Conservation (phyloP, 2,329 filamentous ascomycete genomes). For the Colletotrichum sp. region DNA sequence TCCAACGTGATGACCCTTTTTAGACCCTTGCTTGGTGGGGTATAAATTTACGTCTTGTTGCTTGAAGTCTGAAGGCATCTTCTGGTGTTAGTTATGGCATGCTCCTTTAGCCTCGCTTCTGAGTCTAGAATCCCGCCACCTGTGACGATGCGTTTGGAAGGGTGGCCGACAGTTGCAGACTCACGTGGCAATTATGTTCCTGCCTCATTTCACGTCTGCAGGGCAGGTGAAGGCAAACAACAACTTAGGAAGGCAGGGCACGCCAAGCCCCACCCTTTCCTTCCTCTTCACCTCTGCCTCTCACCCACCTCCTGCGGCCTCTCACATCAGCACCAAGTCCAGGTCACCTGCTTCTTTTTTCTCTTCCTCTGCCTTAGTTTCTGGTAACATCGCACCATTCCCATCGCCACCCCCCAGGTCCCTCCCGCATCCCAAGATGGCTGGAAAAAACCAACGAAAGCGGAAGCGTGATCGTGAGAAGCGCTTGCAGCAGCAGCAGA, state of each 20-base stretch:
- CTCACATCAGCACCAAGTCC: not conserved
- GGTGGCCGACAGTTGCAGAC: not conserved
- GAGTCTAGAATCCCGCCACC: too few relatives aligned
- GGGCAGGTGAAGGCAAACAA: rapidly evolving
- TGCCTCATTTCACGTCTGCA: not conserved
- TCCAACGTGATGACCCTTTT: too few relatives aligned
- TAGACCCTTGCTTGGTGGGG: too few relatives aligned
- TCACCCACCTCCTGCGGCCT: not conserved
- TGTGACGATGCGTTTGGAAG: too few relatives aligned
- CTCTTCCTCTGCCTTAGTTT: not conserved
- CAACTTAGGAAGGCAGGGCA: rapidly evolving
- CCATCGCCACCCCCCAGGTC: not conserved
- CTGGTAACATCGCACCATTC: too few relatives aligned
- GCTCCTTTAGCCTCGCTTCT: too few relatives aligned
- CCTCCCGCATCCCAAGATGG: not conserved
- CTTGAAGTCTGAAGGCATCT: too few relatives aligned
- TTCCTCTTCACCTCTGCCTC: not conserved
- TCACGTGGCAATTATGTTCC: not conserved
- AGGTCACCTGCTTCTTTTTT: not conserved
- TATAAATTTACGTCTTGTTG: too few relatives aligned
- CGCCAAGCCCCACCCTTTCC: not conserved
- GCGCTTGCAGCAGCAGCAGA: not conserved
- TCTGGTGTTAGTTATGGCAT: too few relatives aligned
- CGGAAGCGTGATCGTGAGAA: not conserved
- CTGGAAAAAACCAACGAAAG: not conserved